These are phyloP conservation scores for Calocybe gangraenosa DNA, from an alignment of 768 basidiomycete genomes.

Conservation along the genomic window DNA sequence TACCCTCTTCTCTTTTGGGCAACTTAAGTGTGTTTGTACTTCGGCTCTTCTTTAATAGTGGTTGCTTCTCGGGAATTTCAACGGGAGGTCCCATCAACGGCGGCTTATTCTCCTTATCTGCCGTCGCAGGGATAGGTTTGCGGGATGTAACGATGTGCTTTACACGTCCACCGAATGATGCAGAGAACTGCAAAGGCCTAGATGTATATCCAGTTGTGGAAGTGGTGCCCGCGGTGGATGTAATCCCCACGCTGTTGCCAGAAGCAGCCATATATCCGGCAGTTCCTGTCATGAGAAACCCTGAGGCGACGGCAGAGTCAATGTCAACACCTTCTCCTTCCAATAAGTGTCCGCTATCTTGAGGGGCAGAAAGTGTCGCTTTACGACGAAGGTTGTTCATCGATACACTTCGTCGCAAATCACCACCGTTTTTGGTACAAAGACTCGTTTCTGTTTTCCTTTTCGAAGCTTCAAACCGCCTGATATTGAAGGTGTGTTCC, in stretches of 20 bases:
- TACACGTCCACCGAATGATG: slow-evolving; percentile 49
- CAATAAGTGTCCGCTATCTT: slow-evolving; percentile 23
- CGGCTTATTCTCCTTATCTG: slow-evolving; percentile 22
- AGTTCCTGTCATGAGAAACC: slow-evolving; percentile 56
- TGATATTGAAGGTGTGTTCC: slow-evolving; percentile 27
- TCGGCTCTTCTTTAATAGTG: slow-evolving; percentile 64
- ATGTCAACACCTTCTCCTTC: slow-evolving; percentile 42
- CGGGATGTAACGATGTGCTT: slow-evolving; percentile 68
- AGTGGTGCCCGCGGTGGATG: slow-evolving; percentile 86
- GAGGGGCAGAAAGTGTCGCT: slow-evolving; percentile 27
- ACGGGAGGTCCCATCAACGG: slow-evolving; percentile 67
- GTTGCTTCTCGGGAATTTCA: slow-evolving; percentile 49
- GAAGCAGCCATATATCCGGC: slow-evolving; percentile 82
- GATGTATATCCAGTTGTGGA: slow-evolving; percentile 51
- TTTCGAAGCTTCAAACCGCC: slow-evolving; percentile 31
- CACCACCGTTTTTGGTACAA: slow-evolving; percentile 32
- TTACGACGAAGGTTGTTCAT: slow-evolving; percentile 71
- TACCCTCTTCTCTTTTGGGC: slow-evolving; percentile 78
- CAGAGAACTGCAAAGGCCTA: slow-evolving; percentile 46
- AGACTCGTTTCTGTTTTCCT: slow-evolving; percentile 34
- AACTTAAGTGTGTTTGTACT: slow-evolving; percentile 77
- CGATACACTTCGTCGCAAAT: slow-evolving; percentile 71
- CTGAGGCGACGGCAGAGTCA: slow-evolving; percentile 65
- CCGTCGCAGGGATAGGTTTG: slow-evolving; percentile 32
- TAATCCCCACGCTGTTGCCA: slow-evolving; percentile 91